Base-by-base conservation (phyloP, 140 eudicot species). In the Senecio squalidus region DNA sequence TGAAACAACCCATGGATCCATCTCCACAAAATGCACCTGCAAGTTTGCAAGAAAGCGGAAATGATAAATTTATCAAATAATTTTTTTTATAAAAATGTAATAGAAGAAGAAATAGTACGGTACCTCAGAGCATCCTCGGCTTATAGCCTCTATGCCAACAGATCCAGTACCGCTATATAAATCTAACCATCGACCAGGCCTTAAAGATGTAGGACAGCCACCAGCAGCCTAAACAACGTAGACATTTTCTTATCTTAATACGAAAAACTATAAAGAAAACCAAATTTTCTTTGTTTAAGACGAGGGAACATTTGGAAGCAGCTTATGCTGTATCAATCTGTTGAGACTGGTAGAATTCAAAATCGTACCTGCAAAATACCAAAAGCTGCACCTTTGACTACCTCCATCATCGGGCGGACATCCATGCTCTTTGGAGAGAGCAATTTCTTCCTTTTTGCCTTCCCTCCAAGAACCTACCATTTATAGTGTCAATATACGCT, bases 361-460 rank as follows among this genome's bases (percentile, higher is more conserved):
- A 55, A 22, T 9, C 33, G 39, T 70, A 91, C 98, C 94, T 86
- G 98, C 74, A 91, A 76, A 49, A 86, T 91, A 49, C 69, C 75
- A 64, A 91, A 91, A 46, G 96, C 86, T 41, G 96, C 96, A 53
- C 91, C 98, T 68, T 86, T 91, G 43, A 86, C 96, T 54, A 83
- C 96, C 72, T 91, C 94, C 94, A 91, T 86, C 96, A 86, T 91
- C 3, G 98, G 98, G 33, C 86, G 86, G 11, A 83, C 98, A 67
- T 90, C 94, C 86, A 83, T 78, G 77, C 94, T 78, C 64, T 80
- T 84, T 38, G 96, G 89, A 66, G 88, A 91, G 28, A 81, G 80
- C 73, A 91, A 65, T 62, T 83, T 83, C 84, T 91, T 91, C 78
- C 96, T 82, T 55, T 76, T 76, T 62, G 84, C 94, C 24, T 48